Base-by-base conservation (phyloP, 139 green algal species). In the Chlorella ohadii region DNA sequence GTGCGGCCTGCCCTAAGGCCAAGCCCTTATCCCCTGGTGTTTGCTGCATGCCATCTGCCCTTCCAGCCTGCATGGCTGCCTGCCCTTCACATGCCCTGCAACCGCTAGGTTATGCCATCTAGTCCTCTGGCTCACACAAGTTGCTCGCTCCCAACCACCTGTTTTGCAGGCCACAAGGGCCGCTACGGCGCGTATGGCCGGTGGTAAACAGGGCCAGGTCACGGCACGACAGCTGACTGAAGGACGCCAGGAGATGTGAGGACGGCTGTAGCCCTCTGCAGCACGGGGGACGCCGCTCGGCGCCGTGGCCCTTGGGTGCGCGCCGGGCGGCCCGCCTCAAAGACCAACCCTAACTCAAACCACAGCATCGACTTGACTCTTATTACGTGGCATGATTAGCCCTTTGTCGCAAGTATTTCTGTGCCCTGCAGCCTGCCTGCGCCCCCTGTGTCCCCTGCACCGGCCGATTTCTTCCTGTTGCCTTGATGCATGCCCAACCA, bases 361-460 rank as follows among this genome's bases (percentile, higher is more conserved):
- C 68, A 19, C 28, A 75, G 68, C 68, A 75, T 25, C 28, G n/a
- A 75, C 51, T 59, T 59, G 51, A 59, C 51, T 23, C 51, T 22
- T 59, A 55, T 56, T 55, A 68, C 51, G 51, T 75, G 68, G 68
- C 68, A 19, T 7, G 33, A 36, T 77, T 77, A 57, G 33, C 27
- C 67, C 70, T 47, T 36, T 77, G 70, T 59, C 51, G 51, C 70
- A 59, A 59, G 70, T 77, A 77, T 25, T 36, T 59, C 70, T 59
- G 51, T 59, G 51, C 51, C 51, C 70, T 77, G 70, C 70, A 38
- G 51, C 70, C 70, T 59, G 36, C 39, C 25, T 44, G 12, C 51
- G 9, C 55, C 25, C 36, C 56, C 59, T 47, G 57, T 72, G 41
- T 82, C 41, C n/a, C 55, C 59, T 71, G 31, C 51, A 59, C 51